Evolutionary conservation across 352 stramenopile species (phyloP).

Genomic region (Nothophytophthora sp.): DNA sequence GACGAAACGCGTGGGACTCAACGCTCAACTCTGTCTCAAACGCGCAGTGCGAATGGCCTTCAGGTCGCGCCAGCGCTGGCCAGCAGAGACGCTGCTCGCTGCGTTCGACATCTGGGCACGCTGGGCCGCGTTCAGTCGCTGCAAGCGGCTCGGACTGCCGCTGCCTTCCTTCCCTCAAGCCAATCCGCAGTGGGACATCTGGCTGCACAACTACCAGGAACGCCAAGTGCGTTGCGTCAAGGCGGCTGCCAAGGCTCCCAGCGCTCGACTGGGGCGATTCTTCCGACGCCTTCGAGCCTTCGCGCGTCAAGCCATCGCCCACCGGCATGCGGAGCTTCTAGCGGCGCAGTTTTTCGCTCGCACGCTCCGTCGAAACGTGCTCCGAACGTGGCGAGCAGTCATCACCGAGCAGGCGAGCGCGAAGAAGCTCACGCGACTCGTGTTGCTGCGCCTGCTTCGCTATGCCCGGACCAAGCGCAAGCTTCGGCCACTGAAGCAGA

Average conservation of each 20-base stretch:
- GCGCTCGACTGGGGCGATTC: constrained; percentile 46
- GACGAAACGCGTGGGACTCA: constrained; percentile 47
- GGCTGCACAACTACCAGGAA: constrained; percentile 77
- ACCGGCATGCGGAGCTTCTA: constrained; percentile 12
- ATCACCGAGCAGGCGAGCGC: constrained; percentile 42
- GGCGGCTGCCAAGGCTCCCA: constrained; percentile 47
- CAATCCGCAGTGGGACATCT: constrained; percentile 71
- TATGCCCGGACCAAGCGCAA: constrained; percentile 38
- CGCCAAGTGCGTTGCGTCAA: constrained; percentile 76
- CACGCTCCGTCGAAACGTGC: constrained; percentile 11
- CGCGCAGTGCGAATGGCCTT: constrained; percentile 66
- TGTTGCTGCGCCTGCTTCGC: constrained; percentile 22
- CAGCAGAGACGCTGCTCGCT: constrained; percentile 56
- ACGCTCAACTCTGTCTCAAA: constrained; percentile 77
- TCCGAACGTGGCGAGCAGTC: constrained; percentile 46
- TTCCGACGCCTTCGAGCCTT: constrained; percentile 41
- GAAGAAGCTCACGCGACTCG: constrained; percentile 45
- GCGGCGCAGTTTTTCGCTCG: constrained; percentile 21
- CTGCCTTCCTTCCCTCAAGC: constrained; percentile 44
- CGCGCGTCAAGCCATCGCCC: constrained; percentile 8
- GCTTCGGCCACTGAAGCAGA: constrained; percentile 40
- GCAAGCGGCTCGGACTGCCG: constrained; percentile 44
- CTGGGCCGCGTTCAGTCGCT: constrained; percentile 55
- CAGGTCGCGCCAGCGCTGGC: constrained; percentile 52
- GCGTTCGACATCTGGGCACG: constrained; percentile 74